phyloP scores from a whole-genome alignment of 441 rosid genomes.

The Pelargonium citronellum region DNA sequence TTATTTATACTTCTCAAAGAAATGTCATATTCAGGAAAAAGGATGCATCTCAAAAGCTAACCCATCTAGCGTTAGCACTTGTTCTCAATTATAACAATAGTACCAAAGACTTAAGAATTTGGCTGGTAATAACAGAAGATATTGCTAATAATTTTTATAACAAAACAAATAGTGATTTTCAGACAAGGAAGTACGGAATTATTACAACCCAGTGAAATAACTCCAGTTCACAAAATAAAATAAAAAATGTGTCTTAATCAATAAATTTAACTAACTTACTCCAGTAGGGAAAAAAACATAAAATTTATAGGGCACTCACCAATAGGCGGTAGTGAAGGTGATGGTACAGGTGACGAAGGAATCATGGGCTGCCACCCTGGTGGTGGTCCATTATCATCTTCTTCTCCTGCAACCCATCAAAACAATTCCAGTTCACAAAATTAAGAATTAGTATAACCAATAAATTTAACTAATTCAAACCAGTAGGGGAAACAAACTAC shows the following conservation, averaged over 20 bases:
- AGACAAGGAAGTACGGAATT: background rate
- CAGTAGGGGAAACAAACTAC: background rate
- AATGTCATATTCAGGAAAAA: background rate
- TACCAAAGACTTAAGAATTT: background rate
- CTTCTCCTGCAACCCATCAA: background rate
- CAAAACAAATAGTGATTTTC: background rate
- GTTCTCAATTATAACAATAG: background rate
- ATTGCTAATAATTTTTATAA: background rate
- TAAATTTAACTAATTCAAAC: background rate
- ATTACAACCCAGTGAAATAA: background rate
- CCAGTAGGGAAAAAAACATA: background rate
- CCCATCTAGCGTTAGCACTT: background rate
- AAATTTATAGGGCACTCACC: background rate
- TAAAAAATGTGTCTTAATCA: background rate
- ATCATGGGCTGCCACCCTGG: constrained; percentile 2
- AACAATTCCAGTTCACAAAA: too few species aligned
- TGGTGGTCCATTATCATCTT: background rate
- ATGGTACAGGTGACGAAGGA: background rate
- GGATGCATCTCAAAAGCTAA: background rate
- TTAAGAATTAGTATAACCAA: background rate
- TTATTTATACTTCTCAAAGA: background rate
- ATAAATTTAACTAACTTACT: background rate
- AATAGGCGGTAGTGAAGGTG: background rate
- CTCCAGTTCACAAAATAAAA: background rate
- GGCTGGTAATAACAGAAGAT: background rate